A percentile compares a stretch with the other conserved stretches of the same genome.
Conservation (phyloP, 2,329 filamentous ascomycete genomes). For the Xylariales sp. region DNA sequence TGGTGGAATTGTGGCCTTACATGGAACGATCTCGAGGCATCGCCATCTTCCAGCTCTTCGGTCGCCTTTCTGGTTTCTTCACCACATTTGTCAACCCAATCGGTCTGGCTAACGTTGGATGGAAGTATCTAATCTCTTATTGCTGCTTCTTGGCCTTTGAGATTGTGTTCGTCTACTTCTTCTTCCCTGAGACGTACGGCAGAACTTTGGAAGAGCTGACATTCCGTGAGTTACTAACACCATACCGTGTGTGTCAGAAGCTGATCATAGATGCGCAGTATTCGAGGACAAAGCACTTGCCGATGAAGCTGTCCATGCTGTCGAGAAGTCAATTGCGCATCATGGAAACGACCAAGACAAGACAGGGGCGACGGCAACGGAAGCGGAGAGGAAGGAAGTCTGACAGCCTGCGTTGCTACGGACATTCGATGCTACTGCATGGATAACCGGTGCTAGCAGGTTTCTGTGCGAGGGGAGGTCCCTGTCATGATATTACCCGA, state of each 20-base stretch:
- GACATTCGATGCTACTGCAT: no score
- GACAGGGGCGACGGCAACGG: neutral
- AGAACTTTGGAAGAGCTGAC: conserved; percentile 67
- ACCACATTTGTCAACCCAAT: conserved; percentile 41
- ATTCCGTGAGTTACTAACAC: conserved; percentile 29
- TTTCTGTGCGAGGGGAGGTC: no score
- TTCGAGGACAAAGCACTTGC: conserved; percentile 35
- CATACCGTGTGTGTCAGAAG: no score
- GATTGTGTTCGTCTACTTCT: conserved; percentile 61
- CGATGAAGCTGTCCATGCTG: conserved; percentile 32
- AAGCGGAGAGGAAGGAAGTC: neutral
- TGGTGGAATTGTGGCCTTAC: conserved; percentile 55
- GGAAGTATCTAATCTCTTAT: conserved; percentile 40
- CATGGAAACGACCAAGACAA: conserved; percentile 10
- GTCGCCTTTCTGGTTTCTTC: conserved; percentile 36
- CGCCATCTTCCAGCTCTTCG: conserved; percentile 52
- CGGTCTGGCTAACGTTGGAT: conserved; percentile 32
- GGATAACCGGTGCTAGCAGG: no score
- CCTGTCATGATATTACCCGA: no score
- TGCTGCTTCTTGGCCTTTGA: conserved; percentile 39
- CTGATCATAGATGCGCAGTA: conserved; percentile 22
- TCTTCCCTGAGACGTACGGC: conserved; percentile 82
- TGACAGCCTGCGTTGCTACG: neutral
- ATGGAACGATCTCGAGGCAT: conserved; percentile 53
- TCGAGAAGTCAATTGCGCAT: conserved; percentile 30